Evolutionary conservation across 331 rosid genomes (phyloP).

Genomic region (Malus hybrid): DNA sequence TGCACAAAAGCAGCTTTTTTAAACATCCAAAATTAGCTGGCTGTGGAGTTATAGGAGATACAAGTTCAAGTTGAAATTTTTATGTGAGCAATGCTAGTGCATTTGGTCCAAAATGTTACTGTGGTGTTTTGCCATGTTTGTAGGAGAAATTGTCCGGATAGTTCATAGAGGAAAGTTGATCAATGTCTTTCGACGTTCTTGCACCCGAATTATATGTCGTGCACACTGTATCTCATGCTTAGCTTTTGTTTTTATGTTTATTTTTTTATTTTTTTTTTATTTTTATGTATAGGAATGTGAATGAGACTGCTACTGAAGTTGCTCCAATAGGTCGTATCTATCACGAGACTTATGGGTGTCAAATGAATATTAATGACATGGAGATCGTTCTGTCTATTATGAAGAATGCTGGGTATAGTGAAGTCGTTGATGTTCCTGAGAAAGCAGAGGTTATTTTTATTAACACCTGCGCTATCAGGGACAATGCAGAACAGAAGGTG

Average conservation of each 20-base stretch:
- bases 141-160: neutral
- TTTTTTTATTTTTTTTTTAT: neutral
- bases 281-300: constrained; percentile 30
- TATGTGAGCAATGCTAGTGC: neutral
- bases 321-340: constrained; percentile 66
- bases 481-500: constrained; percentile 94
- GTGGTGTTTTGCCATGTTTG: neutral
- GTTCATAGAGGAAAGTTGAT: neutral
- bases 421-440: constrained; percentile 74
- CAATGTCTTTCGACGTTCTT: neutral
- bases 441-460: constrained; percentile 88
- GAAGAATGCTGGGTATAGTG: constrained; percentile 80
- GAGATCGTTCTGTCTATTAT: constrained; percentile 83
- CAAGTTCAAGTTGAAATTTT: neutral
- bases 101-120: neutral
- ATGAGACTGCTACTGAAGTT: constrained; percentile 40
- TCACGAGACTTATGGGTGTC: constrained; percentile 98
- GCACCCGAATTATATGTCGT: neutral
- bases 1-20: neutral
- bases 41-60: neutral
- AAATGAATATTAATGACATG: constrained; percentile 98
- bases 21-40: neutral
- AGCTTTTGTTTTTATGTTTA: neutral
- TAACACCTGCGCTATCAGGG: constrained; percentile 97
- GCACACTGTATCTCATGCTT: neutral